Conservation (phyloP, 331 rosid genomes). For the Cydonia oblonga region DNA sequence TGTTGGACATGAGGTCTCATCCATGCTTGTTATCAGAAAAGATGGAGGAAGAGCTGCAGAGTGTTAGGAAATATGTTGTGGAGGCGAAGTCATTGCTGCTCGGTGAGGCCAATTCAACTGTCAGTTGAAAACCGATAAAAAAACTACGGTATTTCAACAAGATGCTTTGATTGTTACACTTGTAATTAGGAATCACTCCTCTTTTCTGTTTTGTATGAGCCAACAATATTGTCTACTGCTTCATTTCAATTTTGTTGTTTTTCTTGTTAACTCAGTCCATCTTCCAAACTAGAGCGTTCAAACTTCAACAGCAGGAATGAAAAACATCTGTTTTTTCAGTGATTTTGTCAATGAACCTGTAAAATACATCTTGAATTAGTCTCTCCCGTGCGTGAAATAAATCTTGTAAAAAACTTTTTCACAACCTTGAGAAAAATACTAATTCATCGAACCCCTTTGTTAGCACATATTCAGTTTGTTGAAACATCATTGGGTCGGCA, state of each 20-base stretch:
- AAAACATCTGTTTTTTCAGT: too few relatives aligned
- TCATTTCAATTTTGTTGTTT: not conserved
- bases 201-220: not conserved
- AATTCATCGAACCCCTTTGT: too few relatives aligned
- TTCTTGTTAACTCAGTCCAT: not conserved
- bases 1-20: slow-evolving; percentile 22
- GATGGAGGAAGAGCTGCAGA: slow-evolving; percentile 44
- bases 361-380: too few relatives aligned
- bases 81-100: slow-evolving; percentile 62
- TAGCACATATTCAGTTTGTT: too few relatives aligned
- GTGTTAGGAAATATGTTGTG: slow-evolving; percentile 31
- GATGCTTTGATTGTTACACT: not conserved
- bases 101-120: slow-evolving; percentile 30
- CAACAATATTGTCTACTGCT: not conserved
- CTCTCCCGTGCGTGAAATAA: too few relatives aligned
- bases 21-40: slow-evolving; percentile 34
- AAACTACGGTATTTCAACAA: not conserved
- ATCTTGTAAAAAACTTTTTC: too few relatives aligned
- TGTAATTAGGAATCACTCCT: not conserved
- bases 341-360: too few relatives aligned
- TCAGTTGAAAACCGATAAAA: slow-evolving; percentile 27
- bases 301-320: too few relatives aligned
- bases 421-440: too few relatives aligned
- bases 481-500: too few relatives aligned
- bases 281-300: too few relatives aligned